phyloP scores from a whole-genome alignment of 768 basidiomycete genomes.

The Suillus cothurnatus region DNA sequence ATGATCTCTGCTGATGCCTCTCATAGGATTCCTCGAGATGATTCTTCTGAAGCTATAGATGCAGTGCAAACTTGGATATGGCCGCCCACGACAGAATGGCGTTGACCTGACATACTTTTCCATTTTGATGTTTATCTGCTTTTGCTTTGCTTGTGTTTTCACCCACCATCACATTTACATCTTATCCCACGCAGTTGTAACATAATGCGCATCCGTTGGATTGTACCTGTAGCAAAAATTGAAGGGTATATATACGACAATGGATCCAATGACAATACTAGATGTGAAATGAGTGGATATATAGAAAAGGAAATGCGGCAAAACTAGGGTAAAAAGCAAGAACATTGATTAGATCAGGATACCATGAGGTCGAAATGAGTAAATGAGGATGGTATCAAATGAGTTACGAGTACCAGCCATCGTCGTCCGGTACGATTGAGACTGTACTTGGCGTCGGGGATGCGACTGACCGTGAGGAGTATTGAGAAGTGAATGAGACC shows the following conservation, averaged over 20 bases:
- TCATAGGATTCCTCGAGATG: constrained; percentile 62
- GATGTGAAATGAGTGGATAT: constrained; percentile 1
- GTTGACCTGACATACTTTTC: not conserved
- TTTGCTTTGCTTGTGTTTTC: constrained; percentile 1
- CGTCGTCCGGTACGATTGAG: constrained; percentile 68
- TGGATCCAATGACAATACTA: constrained; percentile 12
- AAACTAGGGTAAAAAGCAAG: constrained; percentile 1
- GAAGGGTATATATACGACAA: constrained; percentile 33
- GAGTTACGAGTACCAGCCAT: constrained; percentile 75
- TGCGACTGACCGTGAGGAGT: constrained; percentile 41
- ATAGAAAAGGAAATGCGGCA: constrained; percentile 2
- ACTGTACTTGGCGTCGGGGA: constrained; percentile 80
- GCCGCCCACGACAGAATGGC: constrained; percentile 22
- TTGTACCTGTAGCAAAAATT: constrained; percentile 43
- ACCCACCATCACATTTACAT: constrained; percentile 12
- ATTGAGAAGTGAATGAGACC: constrained; percentile 13
- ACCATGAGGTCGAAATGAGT: constrained; percentile 15
- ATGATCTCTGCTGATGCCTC: constrained; percentile 8
- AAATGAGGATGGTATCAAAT: constrained; percentile 13
- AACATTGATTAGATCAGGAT: constrained; percentile 8
- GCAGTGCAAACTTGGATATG: constrained; percentile 84
- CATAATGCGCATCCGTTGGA: constrained; percentile 38
- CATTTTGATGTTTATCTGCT: constrained; percentile 8
- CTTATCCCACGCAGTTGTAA: constrained; percentile 26
- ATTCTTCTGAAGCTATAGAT: constrained; percentile 65